Evolutionary conservation across 2,329 filamentous ascomycete genomes (phyloP).

Genomic region (Didymella pomorum): DNA sequence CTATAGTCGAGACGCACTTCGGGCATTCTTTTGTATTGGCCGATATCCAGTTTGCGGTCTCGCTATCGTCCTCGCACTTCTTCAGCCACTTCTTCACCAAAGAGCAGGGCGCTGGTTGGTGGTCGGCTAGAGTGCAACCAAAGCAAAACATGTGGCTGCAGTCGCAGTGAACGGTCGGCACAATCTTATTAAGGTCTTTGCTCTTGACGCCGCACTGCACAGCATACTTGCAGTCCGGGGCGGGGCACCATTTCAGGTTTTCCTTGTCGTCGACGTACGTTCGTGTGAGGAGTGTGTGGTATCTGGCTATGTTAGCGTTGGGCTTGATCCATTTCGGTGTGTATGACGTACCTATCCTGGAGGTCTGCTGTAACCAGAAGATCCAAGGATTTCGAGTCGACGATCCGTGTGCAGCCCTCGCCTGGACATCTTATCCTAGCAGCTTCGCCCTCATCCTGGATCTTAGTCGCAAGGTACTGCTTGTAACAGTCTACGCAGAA

Average conservation of each 20-base stretch:
- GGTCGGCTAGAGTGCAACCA: constrained; percentile 86
- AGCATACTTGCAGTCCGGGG: constrained; percentile 95
- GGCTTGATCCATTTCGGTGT: neutral
- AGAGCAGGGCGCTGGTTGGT: constrained; percentile 90
- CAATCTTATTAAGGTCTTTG: constrained; percentile 82
- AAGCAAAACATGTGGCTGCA: constrained; percentile 95
- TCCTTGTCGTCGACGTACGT: constrained; percentile 98
- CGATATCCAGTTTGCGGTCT: constrained; percentile 99
- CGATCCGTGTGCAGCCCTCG: constrained; percentile 85
- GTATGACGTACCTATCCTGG: constrained; percentile 59
- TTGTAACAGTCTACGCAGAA: constrained; percentile 93
- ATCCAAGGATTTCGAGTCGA: constrained; percentile 87
- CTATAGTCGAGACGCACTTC: constrained; percentile 94
- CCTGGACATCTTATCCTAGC: constrained; percentile 93
- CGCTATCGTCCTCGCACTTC: constrained; percentile 97
- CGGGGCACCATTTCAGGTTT: constrained; percentile 95
- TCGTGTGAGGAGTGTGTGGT: constrained; percentile 84
- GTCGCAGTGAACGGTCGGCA: constrained; percentile 86
- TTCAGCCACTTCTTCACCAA: constrained; percentile 96
- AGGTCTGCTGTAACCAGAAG: constrained; percentile 70
- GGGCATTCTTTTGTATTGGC: constrained; percentile 99
- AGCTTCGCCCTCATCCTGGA: constrained; percentile 92
- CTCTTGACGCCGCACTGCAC: constrained; percentile 88
- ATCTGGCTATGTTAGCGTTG: constrained; percentile 60
- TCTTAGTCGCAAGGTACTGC: constrained; percentile 91